Conservation (phyloP, 1,139 yeast species). For the Saccharomyces hybrid region DNA sequence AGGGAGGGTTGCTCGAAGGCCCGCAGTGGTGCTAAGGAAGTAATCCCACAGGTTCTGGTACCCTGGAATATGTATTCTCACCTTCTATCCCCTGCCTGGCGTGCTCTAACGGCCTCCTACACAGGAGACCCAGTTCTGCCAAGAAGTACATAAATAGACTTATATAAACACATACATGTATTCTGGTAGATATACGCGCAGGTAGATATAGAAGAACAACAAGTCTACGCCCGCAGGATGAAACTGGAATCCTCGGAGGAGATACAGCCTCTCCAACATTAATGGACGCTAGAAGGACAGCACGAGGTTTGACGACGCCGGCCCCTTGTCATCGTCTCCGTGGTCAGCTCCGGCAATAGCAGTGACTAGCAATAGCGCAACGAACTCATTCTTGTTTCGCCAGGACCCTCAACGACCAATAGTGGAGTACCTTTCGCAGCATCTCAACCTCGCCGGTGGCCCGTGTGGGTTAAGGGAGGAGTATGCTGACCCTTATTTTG, state of each 20-base stretch:
- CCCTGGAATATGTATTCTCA: background rate
- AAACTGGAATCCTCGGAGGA: background rate
- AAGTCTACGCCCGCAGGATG: background rate
- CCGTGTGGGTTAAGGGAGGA: background rate
- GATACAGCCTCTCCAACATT: background rate
- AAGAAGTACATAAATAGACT: background rate
- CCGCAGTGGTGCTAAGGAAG: background rate
- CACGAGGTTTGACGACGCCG: background rate
- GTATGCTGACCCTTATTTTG: background rate
- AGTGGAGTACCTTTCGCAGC: background rate
- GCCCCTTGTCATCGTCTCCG: background rate
- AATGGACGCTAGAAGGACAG: conserved; percentile 4
- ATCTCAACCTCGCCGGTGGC: background rate
- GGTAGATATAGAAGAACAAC: too few relatives aligned
- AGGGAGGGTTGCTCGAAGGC: background rate
- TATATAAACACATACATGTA: background rate
- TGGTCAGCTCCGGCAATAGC: background rate
- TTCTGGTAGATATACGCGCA: too few relatives aligned
- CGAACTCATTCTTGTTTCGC: background rate
- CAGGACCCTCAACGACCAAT: background rate
- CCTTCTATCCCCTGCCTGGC: background rate
- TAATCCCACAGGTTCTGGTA: background rate
- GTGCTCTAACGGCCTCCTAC: background rate
- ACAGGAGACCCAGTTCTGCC: background rate
- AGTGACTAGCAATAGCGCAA: background rate